These are phyloP conservation scores for Dendrobium catenatum DNA, from an alignment of 106 monocot genomes.

Conservation along the genomic window DNA sequence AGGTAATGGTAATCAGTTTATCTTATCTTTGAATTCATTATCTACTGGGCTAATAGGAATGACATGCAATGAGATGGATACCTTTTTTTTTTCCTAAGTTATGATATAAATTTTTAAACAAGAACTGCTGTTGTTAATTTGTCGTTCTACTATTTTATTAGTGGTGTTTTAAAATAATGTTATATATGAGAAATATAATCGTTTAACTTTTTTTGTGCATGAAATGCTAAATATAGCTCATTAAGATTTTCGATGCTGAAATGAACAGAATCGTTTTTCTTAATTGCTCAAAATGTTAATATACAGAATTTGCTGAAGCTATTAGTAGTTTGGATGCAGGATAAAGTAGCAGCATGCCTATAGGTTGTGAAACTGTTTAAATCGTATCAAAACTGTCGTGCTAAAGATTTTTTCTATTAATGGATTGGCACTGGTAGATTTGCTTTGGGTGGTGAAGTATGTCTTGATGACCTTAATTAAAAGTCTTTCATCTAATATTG, in stretches of 20 bases:
- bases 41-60: background rate
- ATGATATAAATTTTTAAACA: background rate
- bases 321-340: background rate
- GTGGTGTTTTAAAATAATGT: background rate
- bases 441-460: no score
- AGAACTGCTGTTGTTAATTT: background rate
- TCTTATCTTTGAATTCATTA: slow-evolving; percentile 2
- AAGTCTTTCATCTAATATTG: no score
- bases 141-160: background rate
- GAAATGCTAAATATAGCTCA: background rate
- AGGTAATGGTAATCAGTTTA: slow-evolving; percentile 25
- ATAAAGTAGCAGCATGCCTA: no score
- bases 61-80: background rate
- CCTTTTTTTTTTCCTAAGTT: background rate
- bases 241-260: background rate
- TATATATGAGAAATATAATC: background rate
- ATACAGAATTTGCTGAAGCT: background rate
- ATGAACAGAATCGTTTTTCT: background rate
- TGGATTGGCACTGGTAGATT: no score
- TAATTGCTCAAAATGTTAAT: background rate
- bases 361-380: no score
- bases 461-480: no score
- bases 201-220: background rate
- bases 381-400: no score
- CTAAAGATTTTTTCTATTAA: no score